These are phyloP conservation scores for Thermothielavioides terrestris DNA, from an alignment of 495 filamentous ascomycete species.

Conservation along the genomic window DNA sequence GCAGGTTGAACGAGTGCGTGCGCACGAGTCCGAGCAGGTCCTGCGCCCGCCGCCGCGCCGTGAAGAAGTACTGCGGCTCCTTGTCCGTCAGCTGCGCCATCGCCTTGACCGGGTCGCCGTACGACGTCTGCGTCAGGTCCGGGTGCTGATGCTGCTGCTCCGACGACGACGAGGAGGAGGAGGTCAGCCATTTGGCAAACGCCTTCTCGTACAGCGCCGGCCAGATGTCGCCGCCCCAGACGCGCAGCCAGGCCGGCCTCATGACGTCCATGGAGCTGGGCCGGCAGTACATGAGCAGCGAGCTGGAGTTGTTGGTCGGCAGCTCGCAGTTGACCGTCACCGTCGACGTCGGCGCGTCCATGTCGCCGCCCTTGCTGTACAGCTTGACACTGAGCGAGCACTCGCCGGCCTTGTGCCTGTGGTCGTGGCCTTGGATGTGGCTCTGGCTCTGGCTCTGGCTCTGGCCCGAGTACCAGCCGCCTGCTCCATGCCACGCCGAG, in stretches of 20 bases:
- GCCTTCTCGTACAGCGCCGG: slow-evolving; percentile 36
- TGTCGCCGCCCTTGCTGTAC: slow-evolving; percentile 33
- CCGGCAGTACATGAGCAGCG: slow-evolving; percentile 29
- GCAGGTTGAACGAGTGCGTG: slow-evolving; percentile 25
- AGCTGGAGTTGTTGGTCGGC: slow-evolving; percentile 30
- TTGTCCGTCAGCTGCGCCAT: slow-evolving; percentile 31
- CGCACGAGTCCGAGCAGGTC: slow-evolving; percentile 28
- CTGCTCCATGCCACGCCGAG: too few relatives aligned
- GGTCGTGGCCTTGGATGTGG: not conserved
- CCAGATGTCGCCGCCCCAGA: slow-evolving; percentile 27
- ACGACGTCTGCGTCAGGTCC: slow-evolving; percentile 25
- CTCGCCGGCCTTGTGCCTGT: not conserved
- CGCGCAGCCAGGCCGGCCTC: not conserved
- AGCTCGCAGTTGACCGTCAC: slow-evolving; percentile 31
- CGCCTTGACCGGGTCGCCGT: slow-evolving; percentile 32
- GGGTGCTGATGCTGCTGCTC: slow-evolving; percentile 13
- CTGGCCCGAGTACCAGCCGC: too few relatives aligned
- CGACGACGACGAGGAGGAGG: too few relatives aligned
- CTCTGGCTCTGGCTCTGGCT: too few relatives aligned
- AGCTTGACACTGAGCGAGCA: slow-evolving; percentile 21
- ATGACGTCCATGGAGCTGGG: slow-evolving; percentile 8
- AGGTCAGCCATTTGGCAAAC: slow-evolving; percentile 30
- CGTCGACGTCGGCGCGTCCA: slow-evolving; percentile 27
- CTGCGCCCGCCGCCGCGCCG: slow-evolving; percentile 11
- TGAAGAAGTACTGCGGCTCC: slow-evolving; percentile 26